A percentile compares a stretch with the other conserved stretches of the same genome.
Conservation (phyloP, 345 rosid species). For the Acer saccharum region DNA sequence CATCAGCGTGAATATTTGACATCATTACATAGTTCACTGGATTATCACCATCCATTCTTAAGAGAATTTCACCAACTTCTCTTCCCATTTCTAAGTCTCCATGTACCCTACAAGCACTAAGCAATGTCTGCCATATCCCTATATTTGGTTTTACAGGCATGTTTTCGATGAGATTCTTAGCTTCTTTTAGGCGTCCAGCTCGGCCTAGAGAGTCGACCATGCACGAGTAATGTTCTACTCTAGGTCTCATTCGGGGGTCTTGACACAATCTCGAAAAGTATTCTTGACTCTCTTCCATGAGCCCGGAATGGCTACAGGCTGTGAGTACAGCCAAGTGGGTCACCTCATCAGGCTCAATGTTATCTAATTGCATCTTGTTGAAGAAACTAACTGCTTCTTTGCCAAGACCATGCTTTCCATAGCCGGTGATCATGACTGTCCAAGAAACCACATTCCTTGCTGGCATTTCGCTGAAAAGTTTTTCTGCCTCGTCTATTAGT, state of each 20-base stretch:
- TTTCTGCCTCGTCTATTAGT: slow-evolving; percentile 65
- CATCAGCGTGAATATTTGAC: slow-evolving; percentile 78
- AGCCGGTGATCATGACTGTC: slow-evolving; percentile 91
- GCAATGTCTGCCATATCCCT: slow-evolving; percentile 92
- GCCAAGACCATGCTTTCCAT: slow-evolving; percentile 88
- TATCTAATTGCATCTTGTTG: slow-evolving; percentile 48
- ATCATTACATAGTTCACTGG: slow-evolving; percentile 81
- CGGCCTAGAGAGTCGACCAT: slow-evolving; percentile 86
- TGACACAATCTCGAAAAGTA: slow-evolving; percentile 52
- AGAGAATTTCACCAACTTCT: slow-evolving; percentile 63
- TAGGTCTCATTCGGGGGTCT: slow-evolving; percentile 41
- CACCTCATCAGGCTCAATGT: slow-evolving; percentile 72
- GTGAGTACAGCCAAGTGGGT: slow-evolving; percentile 78
- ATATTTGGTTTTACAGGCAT: slow-evolving; percentile 68
- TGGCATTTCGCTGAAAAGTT: slow-evolving; percentile 55
- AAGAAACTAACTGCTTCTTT: slow-evolving; percentile 55
- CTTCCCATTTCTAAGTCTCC: slow-evolving; percentile 64
- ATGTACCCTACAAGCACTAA: slow-evolving; percentile 79
- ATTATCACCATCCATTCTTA: slow-evolving; percentile 57
- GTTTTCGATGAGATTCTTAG: slow-evolving; percentile 56
- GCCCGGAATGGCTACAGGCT: slow-evolving; percentile 92
- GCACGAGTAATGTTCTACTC: slow-evolving; percentile 85
- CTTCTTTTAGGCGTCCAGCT: slow-evolving; percentile 75
- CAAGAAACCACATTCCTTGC: slow-evolving; percentile 75
- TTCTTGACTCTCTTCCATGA: slow-evolving; percentile 60